Evolutionary conservation across 2,329 filamentous ascomycete genomes (phyloP), one percentile per base, ranked within the genome.

Genomic region (Cladosporium austrohemisphaericum): DNA sequence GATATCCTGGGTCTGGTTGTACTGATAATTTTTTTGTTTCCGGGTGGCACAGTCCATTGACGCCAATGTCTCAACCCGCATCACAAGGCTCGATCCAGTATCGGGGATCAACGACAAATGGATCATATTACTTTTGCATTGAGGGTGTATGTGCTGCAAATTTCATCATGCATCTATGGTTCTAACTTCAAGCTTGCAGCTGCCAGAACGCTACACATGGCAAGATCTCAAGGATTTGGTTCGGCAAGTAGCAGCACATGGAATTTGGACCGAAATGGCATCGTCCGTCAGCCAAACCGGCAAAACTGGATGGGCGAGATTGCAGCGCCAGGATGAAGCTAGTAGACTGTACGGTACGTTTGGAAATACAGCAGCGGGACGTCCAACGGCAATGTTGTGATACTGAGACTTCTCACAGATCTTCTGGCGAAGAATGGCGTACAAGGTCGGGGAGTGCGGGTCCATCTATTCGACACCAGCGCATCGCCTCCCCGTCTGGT

Each of bases 141-240:
- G 44, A 47, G 31, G 33, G 33, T 14, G 44, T 47, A 47, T 5
- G 44, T 47, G 16, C n/a, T 23, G n/a, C n/a, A n/a, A n/a, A 11
- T 20, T 26, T 16, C 22, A 16, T 3, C 5, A 14, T 36, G 16
- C 22, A 28, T 7, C 5, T 11, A 36, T 28, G 23, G 28, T 32
- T 22, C 44, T 47, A 33, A 47, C 44, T 33, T 37, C 22, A 13
- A n/a, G 38, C 35, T 16, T 45, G 8, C 20, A 64, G 63, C 55
- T 65, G 20, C 62, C 61, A 25, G 38, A 33, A 23, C 41, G 49
- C 23, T 64, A 59, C 52, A 64, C 61, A 28, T 65, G 63, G 63
- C 60, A 64, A 44, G 56, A 64, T 40, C 43, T 64, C 20, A 65
- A 65, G 47, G 63, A 65, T 49, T 50, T 64, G 10, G 57, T 64